Evolutionary conservation across 2,329 filamentous ascomycete species (phyloP), one percentile per base, ranked within the genome.

Genomic region (Trichoderma hamatum): DNA sequence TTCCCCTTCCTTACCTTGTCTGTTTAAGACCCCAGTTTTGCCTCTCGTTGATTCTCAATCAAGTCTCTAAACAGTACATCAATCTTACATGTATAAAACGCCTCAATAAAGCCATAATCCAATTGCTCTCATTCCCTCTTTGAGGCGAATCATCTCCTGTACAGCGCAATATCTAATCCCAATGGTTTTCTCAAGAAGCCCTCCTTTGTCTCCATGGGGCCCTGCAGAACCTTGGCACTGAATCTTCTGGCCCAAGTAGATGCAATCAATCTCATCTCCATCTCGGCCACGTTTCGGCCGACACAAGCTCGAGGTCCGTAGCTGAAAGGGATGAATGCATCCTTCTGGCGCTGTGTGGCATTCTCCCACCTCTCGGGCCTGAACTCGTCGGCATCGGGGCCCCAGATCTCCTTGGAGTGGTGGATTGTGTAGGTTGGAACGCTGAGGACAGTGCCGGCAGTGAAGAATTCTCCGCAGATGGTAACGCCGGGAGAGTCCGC

Each of bases 341-440:
- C 87, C 82, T 92, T 93, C 79, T 95, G 92, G 56, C 86, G 80
- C 1, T 88, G 73, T 0, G 90, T 94, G 1, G 87, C 72, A 0
- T 74, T 78, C 14, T 84, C 84, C 92, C 92, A 96, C 21, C 93
- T 84, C 78, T 94, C 92, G 0, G 93, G 93, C 5, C 85, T 82
- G 79, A 94, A 96, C 2, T 88, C 84, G 9, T 92, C 88, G 0
- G 88, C 90, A 71, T 93, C 89, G 0, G 84, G 75, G 1, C 91
- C 92, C 92, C 92, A 94, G 74, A 94, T 91, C 67, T 87, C 85
- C 51, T 81, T 85, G 6, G 86, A 89, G 80, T 93, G 93, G 78
- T 96, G 93, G 68, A 96, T 89, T 0, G 90, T 93, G 81, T 96
- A 96, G 0, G 90, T 87, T 0, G 93, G 93, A 0, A 96, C 92